Base-by-base conservation (phyloP, 1,284 basidiomycete species). In the Boletus semigastroideus region DNA sequence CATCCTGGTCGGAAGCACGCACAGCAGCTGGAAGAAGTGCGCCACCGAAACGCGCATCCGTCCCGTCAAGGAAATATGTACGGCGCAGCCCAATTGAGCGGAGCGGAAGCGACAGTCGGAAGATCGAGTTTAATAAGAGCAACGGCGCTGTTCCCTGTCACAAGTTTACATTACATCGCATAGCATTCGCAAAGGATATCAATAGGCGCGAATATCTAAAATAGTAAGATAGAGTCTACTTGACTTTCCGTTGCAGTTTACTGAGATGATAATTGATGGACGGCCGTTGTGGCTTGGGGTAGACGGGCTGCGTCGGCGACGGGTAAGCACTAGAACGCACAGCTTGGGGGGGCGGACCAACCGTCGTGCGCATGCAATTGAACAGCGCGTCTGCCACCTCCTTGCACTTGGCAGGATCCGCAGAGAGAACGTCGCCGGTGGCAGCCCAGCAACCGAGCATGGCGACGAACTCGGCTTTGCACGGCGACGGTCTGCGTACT, bases 391-490 rank as follows among this genome's bases (percentile, higher is more conserved):
- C 74, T 1, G 93, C 87, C 16, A 80, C 74, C 14, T 81, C 77
- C 52, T 81, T 78, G 69, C 94, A 98, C 25, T 47, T 62, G 46
- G 48, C 33, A 16, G 73, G 60, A 2, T 76, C 75, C 11, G 76
- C 74, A 20, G 83, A 86, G 60, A 80, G 78, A 30, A 90, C 58
- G 69, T 97, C 93, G 30, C 78, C 76, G 4, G 83, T 80, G 16
- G 88, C 85, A n/a, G 94, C 92, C 91, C 92, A 96, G 73, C 94
- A 98, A 42, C 86, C 84, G 36, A 98, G 82, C 86, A 98, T 90
- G 47, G 84, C 74, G 12, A 86, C 78, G 52, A 97, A 79, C 70
- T 94, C 87, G 25, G 82, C 73, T 14, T 67, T 68, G 62, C 64
- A 66, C 10, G 64, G 64, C 0, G 62, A 61, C 0, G 56, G 58